phyloP scores from a whole-genome alignment of 2,329 filamentous ascomycete genomes.

The Alternaria brassicae region DNA sequence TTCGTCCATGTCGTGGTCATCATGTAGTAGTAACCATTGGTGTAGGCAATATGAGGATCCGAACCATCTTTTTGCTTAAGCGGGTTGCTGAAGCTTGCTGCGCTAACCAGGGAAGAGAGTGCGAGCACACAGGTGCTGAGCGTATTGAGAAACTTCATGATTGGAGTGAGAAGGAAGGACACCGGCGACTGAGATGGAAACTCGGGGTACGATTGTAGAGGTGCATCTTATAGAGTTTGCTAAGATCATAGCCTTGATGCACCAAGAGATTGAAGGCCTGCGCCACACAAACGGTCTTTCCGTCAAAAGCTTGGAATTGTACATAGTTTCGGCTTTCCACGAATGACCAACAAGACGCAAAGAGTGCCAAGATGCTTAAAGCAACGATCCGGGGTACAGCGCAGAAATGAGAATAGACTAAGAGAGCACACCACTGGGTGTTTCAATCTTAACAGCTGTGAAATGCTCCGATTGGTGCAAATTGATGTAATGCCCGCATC shows the following conservation, averaged over 20 bases:
- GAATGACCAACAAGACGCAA: not conserved
- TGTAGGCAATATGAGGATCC: conserved; percentile 62
- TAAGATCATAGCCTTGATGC: not conserved
- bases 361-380: not conserved
- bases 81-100: conserved; percentile 60
- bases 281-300: not conserved
- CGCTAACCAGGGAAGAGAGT: conserved; percentile 33
- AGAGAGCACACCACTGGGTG: not conserved
- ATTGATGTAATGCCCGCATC: conserved; percentile 2
- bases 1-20: conserved; percentile 64
- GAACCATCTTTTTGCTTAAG: conserved; percentile 59
- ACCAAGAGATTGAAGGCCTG: not conserved
- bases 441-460: not conserved
- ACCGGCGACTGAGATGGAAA: not conserved
- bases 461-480: conserved; percentile 22
- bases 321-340: not conserved
- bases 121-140: conserved; percentile 21
- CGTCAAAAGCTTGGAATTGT: not conserved
- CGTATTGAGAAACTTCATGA: conserved; percentile 26
- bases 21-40: conserved; percentile 64
- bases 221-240: not conserved
- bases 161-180: not conserved
- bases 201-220: accelerated
- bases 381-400: not conserved
- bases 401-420: not conserved